Base-by-base conservation (phyloP, 345 rosid species). In the Rhizophora apiculata region DNA sequence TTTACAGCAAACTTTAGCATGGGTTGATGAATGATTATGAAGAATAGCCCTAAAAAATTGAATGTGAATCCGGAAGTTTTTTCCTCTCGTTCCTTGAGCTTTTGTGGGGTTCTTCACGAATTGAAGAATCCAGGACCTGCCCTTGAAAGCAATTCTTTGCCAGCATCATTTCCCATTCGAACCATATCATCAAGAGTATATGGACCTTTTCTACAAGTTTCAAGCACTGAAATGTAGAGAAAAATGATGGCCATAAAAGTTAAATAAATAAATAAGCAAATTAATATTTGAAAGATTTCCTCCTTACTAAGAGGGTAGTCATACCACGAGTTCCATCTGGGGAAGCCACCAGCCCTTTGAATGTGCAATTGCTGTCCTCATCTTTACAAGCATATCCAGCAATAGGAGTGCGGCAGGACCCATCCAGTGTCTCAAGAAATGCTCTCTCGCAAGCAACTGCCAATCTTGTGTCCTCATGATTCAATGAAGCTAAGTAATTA, bases 321-420 rank as follows among this genome's bases (percentile, higher is more conserved):
- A 68, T 86, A 95, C 99, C 96, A 3, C 82, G 82, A 54, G 85
- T 86, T 73, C 99, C 99, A 60, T 95, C 94, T 5, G 99, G 97
- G 24, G 98, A 92, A 57, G 99, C 99, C 53, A 95, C 94, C 79
- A 95, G 78, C 37, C 99, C 98, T 83, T 81, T 86, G 76, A 95
- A 92, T 65, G 86, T 27, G 78, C 99, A 95, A 69, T 87, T 84
- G 65, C 96, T 96, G 36, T 90, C 84, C 75, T 82, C 81, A 26
- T 84, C 98, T 79, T 74, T 86, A 32, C 79, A 78, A 18, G 99
- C 99, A 59, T 92, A 90, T 67, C 97, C 99, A 19, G 99, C 99
- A 65, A 95, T 92, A 57, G 99, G 99, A 65, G 99, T 95, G 61
- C 97, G 96, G 68, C 99, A 95, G 55, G 99, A 95, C 26, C 99